Evolutionary conservation across 768 basidiomycete genomes (phyloP).

Genomic region (Pleurotus pulmonarius): DNA sequence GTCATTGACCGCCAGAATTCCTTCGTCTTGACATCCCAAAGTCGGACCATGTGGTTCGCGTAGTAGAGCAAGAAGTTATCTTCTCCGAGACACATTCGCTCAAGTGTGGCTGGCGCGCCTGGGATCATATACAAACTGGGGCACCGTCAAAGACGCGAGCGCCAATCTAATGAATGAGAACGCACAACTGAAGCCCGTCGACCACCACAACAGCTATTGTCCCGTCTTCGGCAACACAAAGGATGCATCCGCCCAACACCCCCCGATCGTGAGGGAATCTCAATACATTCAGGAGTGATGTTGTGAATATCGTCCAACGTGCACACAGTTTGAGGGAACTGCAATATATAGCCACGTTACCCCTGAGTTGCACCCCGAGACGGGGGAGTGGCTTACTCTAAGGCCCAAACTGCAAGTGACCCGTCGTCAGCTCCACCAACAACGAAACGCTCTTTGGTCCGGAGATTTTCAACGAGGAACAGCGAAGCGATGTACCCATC

Average conservation of each 20-base stretch:
- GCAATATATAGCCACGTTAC: neutral
- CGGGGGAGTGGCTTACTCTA: constrained; percentile 42
- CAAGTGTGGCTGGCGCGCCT: constrained; percentile 67
- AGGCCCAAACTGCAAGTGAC: constrained; percentile 68
- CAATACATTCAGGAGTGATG: constrained; percentile 57
- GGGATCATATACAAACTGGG: constrained; percentile 77
- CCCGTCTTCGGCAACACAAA: constrained; percentile 76
- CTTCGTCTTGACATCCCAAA: constrained; percentile 82
- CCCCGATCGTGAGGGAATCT: constrained; percentile 52
- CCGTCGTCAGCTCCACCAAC: constrained; percentile 80
- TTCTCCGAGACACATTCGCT: constrained; percentile 57
- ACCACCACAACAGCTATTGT: constrained; percentile 78
- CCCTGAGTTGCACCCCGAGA: neutral
- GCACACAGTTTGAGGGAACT: constrained; percentile 67
- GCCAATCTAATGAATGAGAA: constrained; percentile 4
- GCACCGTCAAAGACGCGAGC: too few relatives aligned
- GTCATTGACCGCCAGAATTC: constrained; percentile 87
- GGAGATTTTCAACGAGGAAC: constrained; percentile 50
- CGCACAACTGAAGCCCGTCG: constrained; percentile 78
- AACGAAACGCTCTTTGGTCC: constrained; percentile 59
- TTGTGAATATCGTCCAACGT: constrained; percentile 70
- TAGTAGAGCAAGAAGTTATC: constrained; percentile 77
- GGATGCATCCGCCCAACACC: constrained; percentile 58
- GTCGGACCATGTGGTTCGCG: constrained; percentile 66
- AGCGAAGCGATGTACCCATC: constrained; percentile 46